Evolutionary conservation across 164 flowering plant genomes (phyloP).

Genomic region (Magnolia sinica): DNA sequence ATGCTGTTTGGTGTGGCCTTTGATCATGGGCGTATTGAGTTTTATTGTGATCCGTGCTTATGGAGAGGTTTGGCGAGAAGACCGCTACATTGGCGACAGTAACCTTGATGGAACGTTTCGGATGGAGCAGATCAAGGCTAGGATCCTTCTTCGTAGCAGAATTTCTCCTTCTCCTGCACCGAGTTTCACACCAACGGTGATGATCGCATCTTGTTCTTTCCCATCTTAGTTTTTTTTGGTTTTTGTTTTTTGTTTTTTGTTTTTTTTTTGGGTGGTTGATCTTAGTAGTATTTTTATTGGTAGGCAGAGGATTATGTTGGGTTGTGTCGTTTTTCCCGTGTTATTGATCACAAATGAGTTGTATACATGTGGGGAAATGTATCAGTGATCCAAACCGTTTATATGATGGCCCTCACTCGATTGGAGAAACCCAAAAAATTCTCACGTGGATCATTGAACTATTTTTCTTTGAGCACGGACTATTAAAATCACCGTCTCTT

Average conservation of each 20-base stretch:
- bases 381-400: background rate
- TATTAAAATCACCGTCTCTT: too few relatives aligned
- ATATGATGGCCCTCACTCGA: background rate
- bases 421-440: background rate
- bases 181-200: background rate
- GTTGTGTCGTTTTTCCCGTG: background rate
- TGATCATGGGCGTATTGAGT: background rate
- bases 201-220: too few relatives aligned
- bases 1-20: too few relatives aligned
- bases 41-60: background rate
- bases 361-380: background rate
- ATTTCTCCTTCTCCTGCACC: constrained; percentile 2
- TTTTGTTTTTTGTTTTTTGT: background rate
- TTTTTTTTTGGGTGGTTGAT: background rate
- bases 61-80: background rate
- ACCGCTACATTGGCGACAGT: background rate
- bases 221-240: too few relatives aligned
- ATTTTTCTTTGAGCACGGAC: too few relatives aligned
- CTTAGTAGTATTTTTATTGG: background rate
- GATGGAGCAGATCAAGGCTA: constrained; percentile 1
- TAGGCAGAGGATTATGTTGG: background rate
- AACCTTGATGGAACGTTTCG: background rate
- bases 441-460: background rate
- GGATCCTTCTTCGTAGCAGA: background rate
- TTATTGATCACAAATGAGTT: background rate